phyloP scores from a whole-genome alignment of 75 land plant genomes.

The Chamaecyparis obtusa region DNA sequence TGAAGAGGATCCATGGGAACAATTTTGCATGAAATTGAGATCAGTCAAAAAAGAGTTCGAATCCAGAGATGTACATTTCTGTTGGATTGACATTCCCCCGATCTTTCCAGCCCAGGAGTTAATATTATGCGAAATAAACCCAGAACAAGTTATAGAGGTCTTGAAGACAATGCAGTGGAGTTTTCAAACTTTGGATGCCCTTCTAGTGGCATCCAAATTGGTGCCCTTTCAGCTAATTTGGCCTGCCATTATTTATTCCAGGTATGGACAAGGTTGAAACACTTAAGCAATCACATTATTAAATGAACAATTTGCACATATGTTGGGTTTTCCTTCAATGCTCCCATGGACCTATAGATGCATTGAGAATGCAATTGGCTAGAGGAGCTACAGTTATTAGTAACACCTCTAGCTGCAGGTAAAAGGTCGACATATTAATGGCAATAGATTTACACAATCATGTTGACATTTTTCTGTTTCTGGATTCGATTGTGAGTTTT shows the following conservation, averaged over 20 bases:
- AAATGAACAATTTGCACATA: not conserved
- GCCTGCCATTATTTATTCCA: slow-evolving; percentile 45
- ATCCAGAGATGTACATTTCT: slow-evolving; percentile 45
- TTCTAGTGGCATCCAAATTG: slow-evolving; percentile 55
- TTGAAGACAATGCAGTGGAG: slow-evolving; percentile 55
- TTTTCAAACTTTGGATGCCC: slow-evolving; percentile 41
- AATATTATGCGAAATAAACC: not conserved
- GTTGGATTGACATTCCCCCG: slow-evolving; percentile 68
- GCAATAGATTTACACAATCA: too few relatives aligned
- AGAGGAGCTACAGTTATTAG: not conserved
- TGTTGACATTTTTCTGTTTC: too few relatives aligned
- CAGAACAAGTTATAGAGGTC: slow-evolving; percentile 22
- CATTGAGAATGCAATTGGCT: not conserved
- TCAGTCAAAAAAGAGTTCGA: slow-evolving; percentile 33
- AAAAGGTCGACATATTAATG: not conserved
- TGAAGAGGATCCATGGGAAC: slow-evolving; percentile 16
- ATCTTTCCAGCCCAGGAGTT: not conserved
- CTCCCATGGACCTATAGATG: not conserved
- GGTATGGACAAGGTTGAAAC: not conserved
- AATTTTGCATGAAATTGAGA: slow-evolving; percentile 35
- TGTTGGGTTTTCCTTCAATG: not conserved
- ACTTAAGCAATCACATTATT: too few relatives aligned
- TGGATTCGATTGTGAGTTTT: too few relatives aligned
- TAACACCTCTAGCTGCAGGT: not conserved
- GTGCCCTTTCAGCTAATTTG: slow-evolving; percentile 74